Conservation (phyloP, 2,329 filamentous ascomycete species). For the Colletotrichum neosansevieriae region DNA sequence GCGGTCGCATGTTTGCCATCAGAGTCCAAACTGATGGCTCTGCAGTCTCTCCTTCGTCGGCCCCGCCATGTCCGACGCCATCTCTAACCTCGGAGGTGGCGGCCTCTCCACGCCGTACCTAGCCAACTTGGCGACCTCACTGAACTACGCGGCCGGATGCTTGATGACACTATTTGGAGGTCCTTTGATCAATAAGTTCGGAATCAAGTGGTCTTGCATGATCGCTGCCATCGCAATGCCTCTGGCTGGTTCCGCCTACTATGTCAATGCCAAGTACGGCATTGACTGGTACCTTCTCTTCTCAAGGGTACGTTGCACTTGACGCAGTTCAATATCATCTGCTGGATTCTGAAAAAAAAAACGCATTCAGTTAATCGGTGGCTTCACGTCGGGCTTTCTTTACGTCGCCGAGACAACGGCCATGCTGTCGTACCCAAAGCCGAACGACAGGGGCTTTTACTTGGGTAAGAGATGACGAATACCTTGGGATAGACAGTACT, state of each 20-base stretch:
- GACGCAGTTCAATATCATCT: fast-evolving
- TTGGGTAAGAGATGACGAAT: conserved; percentile 11
- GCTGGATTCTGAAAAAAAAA: neutral
- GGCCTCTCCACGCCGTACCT: conserved; percentile 34
- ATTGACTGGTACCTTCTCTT: conserved; percentile 49
- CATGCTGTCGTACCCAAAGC: conserved; percentile 43
- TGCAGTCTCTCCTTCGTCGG: conserved; percentile 30
- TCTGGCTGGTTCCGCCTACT: conserved; percentile 50
- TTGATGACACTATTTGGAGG: conserved; percentile 46
- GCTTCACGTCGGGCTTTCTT: conserved; percentile 43
- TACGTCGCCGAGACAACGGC: conserved; percentile 46
- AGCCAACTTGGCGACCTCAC: conserved; percentile 28
- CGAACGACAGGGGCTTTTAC: conserved; percentile 40
- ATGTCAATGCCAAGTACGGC: conserved; percentile 47
- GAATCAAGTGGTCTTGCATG: conserved; percentile 52
- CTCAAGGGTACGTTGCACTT: conserved; percentile 39
- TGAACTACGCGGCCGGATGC: conserved; percentile 25
- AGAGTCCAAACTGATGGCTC: neutral
- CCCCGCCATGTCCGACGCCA: conserved; percentile 34
- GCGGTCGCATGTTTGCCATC: neutral
- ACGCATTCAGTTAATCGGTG: conserved; percentile 8
- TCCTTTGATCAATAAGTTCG: conserved; percentile 53
- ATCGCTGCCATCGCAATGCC: conserved; percentile 51
- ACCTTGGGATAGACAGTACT: too few species aligned
- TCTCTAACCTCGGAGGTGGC: conserved; percentile 33